phyloP scores from a whole-genome alignment of 306 rosid species.

The Psophocarpus tetragonolobus region DNA sequence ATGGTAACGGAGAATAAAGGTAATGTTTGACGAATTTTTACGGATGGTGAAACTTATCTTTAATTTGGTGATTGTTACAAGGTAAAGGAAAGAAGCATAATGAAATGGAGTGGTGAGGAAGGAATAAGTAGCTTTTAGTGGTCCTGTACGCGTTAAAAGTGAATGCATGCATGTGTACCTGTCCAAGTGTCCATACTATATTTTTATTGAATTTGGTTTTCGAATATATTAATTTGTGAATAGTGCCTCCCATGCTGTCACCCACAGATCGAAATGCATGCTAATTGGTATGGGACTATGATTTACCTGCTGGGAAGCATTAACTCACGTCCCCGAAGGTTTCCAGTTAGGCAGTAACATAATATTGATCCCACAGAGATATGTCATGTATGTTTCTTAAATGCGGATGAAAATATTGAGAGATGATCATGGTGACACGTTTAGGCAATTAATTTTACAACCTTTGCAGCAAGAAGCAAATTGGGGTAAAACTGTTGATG shows the following conservation, averaged over 20 bases:
- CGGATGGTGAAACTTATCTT: neutral
- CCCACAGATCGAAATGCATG: slow-evolving; percentile 21
- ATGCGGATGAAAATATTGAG: neutral
- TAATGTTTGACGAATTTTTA: neutral
- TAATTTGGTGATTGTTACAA: neutral
- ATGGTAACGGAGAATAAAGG: neutral
- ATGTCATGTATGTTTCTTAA: slow-evolving; percentile 12
- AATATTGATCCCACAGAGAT: neutral
- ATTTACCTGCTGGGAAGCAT: slow-evolving; percentile 6
- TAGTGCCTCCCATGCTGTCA: slow-evolving; percentile 5
- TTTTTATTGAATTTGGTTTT: neutral
- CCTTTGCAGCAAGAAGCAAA: neutral
- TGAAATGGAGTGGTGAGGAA: slow-evolving; percentile 40
- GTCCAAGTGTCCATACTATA: neutral
- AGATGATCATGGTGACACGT: neutral
- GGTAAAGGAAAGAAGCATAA: slow-evolving; percentile 20
- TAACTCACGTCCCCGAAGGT: slow-evolving; percentile 1
- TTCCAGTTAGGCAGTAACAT: neutral
- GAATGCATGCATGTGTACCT: slow-evolving; percentile 41
- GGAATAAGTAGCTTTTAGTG: slow-evolving; percentile 44
- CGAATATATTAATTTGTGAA: neutral
- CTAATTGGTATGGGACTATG: neutral
- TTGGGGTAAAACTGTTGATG: neutral
- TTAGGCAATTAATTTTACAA: slow-evolving; percentile 1
- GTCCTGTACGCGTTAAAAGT: slow-evolving; percentile 49